Evolutionary conservation across 78 protist species (phyloP), one percentile per base, ranked within the genome.

Genomic region (Diacronema lutheri): DNA sequence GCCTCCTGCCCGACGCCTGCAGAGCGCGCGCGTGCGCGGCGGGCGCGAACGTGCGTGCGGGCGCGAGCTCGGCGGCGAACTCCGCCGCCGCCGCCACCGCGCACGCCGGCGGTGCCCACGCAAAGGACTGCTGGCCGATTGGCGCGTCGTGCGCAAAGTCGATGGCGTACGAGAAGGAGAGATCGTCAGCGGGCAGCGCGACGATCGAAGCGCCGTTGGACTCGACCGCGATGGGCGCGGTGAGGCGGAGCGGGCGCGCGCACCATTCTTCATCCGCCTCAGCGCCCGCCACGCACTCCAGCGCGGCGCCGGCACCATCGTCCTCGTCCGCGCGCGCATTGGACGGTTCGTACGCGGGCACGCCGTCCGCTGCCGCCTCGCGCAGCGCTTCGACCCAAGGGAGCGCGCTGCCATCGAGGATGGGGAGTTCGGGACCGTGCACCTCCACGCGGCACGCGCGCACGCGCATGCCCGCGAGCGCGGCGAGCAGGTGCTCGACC

Each of bases 401-500:
- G 37, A 25, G 16, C 12, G 79, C 56, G 20, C n/a, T 16, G 29
- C 79, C 79, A 20, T 71, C 79, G 23, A 71, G 79, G 26, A 71
- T 7, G 25, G 79, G 79, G 16, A 71, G 79, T 35, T 71, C 79
- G 0, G 33, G 58, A 37, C 33, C 55, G 58, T 71, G 58, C 23
- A 71, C 13, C 16, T 38, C 58, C 31, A 71, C 57, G 38, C 35
- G 37, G 57, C 79, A 71, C 9, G 58, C 56, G 20, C 14, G 12
- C 21, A 71, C 35, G 79, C 57, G 21, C 7, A 33, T 10, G 4
- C 38, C 57, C 21, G 14, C 7, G 25, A 71, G 57, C 55, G 79
- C 79, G 23, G 79, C 79, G 35, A 71, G 11, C 79, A 71, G 79
- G 20, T 71, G 79, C 79, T 71, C 79, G 10, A 71, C 79, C 12